Evolutionary conservation across 352 stramenopile genomes (phyloP), one percentile per base, ranked within the genome.

Genomic region (Elongisporangium prolatum): DNA sequence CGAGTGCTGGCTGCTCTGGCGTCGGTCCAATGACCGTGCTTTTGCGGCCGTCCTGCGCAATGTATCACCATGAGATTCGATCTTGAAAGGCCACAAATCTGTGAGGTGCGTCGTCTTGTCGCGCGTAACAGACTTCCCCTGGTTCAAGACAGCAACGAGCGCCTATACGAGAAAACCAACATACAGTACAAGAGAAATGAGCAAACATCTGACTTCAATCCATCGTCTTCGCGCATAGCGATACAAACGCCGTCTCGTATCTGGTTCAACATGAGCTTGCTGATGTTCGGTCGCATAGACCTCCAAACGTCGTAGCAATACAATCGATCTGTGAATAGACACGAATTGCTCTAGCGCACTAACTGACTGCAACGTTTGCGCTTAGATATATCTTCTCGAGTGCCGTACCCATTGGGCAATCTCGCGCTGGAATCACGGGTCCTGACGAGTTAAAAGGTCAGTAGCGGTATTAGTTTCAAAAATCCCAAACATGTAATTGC

Each of bases 21-120:
- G 34, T 16, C 11, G 11, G 11, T 44, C 34, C 34, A 4, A 17
- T 17, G 34, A 13, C 10, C 34, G 9, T 44, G 34, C 17, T 44
- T 44, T 44, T 44, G 34, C 34, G 2, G 34, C 17, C 34, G 34
- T 44, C 9, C 34, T 44, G 34, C 34, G 34, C 14, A 17, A 44
- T 44, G 34, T 44, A 44, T 44, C 34, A 13, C 34, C 34, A 44
- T 2, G 34, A 44, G 34, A 44, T 44, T 44, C 34, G 34, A 44
- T 44, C 34, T 44, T 44, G 34, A 44, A 44, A 44, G 34, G 34
- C 34, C 34, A 44, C 48, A 24, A 24, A 52, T 52, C 21, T 52
- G 17, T 11, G 21, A 3, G 48, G 9, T n/a, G 48, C 22, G 48
- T 44, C 34, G 34, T 44, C 34, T 7, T 44, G 34, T 17, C 34